Conservation (phyloP, 306 rosid genomes). For the Betula pendula region DNA sequence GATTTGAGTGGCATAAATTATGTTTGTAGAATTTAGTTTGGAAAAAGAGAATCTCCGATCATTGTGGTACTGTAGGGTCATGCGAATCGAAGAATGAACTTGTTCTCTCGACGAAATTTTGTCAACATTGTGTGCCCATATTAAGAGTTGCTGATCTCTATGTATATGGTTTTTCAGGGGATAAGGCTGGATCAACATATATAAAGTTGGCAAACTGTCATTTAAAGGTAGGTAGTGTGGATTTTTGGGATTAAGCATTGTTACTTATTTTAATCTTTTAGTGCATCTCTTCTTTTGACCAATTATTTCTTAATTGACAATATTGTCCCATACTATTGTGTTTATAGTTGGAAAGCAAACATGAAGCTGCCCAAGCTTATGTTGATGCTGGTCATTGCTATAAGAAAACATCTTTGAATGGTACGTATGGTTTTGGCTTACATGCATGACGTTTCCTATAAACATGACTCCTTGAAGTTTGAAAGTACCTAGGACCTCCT, state of each 20-base stretch:
- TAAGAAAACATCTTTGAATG: conserved; percentile 68
- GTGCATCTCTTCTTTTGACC: not conserved
- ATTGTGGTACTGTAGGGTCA: not conserved
- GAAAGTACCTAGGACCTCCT: not conserved
- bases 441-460: not conserved
- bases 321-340: conserved; percentile 4
- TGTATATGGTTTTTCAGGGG: conserved; percentile 57
- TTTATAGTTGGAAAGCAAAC: conserved; percentile 85
- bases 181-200: conserved; percentile 73
- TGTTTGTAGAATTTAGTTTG: conserved; percentile 3
- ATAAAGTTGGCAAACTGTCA: conserved; percentile 80
- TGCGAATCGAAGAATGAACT: not conserved
- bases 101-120: not conserved
- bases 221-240: conserved; percentile 59
- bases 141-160: conserved; percentile 25
- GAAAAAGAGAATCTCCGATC: not conserved
- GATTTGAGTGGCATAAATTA: not conserved
- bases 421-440: conserved; percentile 36
- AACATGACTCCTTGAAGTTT: not conserved
- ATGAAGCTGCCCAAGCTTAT: conserved; percentile 90
- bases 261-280: not conserved
- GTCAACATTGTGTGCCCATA: conserved; percentile 2
- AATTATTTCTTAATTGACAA: conserved; percentile 5
- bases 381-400: conserved; percentile 94
- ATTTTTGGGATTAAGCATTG: conserved; percentile 12